Evolutionary conservation across 2,329 filamentous ascomycete species (phyloP).

Genomic region (Beauveria sp.): DNA sequence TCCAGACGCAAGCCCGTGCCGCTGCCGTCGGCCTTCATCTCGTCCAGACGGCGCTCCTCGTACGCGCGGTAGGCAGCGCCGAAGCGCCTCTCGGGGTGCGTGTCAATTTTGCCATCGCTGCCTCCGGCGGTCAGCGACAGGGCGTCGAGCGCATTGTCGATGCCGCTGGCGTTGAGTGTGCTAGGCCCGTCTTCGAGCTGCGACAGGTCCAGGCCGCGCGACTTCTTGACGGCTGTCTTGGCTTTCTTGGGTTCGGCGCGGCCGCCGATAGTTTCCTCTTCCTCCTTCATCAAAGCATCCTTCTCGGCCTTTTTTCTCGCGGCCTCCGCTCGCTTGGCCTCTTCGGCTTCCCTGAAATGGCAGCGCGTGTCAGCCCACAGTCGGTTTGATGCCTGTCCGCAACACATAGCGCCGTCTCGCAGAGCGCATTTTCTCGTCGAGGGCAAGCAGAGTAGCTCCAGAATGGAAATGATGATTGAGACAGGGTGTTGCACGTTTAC

Average conservation of each 20-base stretch:
- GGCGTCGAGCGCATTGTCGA: slow-evolving; percentile 89
- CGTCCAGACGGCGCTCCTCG: slow-evolving; percentile 70
- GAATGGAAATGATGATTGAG: too few relatives aligned
- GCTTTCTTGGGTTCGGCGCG: slow-evolving; percentile 57
- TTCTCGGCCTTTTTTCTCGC: slow-evolving; percentile 89
- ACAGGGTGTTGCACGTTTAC: slow-evolving; percentile 18
- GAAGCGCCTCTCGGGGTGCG: slow-evolving; percentile 80
- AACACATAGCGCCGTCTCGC: neutral
- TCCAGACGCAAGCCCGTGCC: slow-evolving; percentile 66
- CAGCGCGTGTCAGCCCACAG: neutral
- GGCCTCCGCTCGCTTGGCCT: slow-evolving; percentile 72
- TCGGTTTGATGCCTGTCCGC: neutral
- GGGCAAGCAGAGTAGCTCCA: too few relatives aligned
- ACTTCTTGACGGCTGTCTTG: slow-evolving; percentile 62
- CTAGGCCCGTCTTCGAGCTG: slow-evolving; percentile 62
- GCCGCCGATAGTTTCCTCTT: slow-evolving; percentile 60
- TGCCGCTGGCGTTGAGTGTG: slow-evolving; percentile 73
- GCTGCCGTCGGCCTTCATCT: slow-evolving; percentile 77
- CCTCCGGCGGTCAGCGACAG: slow-evolving; percentile 55
- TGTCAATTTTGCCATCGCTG: slow-evolving; percentile 65
- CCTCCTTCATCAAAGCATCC: slow-evolving; percentile 72
- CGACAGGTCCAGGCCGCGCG: slow-evolving; percentile 64
- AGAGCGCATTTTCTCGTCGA: neutral
- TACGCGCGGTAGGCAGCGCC: slow-evolving; percentile 79
- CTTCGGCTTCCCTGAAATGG: slow-evolving; percentile 28